phyloP scores from a whole-genome alignment of 495 filamentous ascomycete genomes.

The Penicillium canariense region DNA sequence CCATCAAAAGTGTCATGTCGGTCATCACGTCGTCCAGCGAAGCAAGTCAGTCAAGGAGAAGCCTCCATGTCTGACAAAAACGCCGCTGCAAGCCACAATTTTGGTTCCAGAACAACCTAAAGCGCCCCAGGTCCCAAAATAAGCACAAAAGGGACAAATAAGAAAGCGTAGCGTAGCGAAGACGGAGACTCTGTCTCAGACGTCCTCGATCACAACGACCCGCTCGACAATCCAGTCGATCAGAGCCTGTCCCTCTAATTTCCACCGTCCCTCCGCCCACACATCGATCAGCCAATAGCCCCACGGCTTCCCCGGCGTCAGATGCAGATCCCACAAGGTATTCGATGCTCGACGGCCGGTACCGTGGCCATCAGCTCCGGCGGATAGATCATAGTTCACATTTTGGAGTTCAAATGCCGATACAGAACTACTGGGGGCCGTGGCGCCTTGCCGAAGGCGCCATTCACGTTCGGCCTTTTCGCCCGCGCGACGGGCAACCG shows the following conservation, averaged over 20 bases:
- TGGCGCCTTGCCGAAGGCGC: constrained; percentile 61
- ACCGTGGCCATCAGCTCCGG: constrained; percentile 13
- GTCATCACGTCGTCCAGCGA: constrained; percentile 19
- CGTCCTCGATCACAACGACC: constrained; percentile 38
- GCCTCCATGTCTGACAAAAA: neutral
- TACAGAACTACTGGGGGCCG: constrained; percentile 11
- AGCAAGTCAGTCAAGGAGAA: neutral
- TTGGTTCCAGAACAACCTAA: neutral
- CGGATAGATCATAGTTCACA: constrained; percentile 38
- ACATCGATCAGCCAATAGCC: constrained; percentile 39
- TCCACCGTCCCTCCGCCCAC: constrained; percentile 43
- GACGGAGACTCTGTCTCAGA: constrained; percentile 17
- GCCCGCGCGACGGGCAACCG: constrained; percentile 69
- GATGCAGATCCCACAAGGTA: constrained; percentile 19
- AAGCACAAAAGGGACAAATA: neutral
- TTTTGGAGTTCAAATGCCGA: constrained; percentile 23
- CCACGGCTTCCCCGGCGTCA: constrained; percentile 23
- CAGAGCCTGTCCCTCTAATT: constrained; percentile 40
- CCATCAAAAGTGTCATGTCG: constrained; percentile 14
- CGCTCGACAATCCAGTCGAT: constrained; percentile 48
- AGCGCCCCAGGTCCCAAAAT: neutral
- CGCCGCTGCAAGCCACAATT: constrained; percentile 3
- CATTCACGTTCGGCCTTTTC: constrained; percentile 80
- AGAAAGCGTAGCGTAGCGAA: neutral
- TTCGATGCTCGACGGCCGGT: constrained; percentile 5